These are phyloP conservation scores for Prunus davidiana DNA, from an alignment of 306 rosid genomes.

Conservation along the genomic window DNA sequence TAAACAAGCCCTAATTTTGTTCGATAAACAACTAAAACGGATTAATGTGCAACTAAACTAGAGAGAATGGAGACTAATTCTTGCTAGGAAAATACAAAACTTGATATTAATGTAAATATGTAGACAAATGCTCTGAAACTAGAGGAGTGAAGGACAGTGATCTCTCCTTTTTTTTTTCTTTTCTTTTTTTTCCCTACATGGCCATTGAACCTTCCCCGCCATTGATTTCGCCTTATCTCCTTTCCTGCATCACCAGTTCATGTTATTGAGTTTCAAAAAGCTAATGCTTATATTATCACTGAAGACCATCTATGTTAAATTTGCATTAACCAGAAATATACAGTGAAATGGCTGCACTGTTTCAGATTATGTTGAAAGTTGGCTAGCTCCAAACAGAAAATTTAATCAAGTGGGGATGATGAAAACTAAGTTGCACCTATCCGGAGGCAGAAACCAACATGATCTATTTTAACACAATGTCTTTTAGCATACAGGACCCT, in stretches of 20 bases:
- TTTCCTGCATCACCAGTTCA: constrained; percentile 52
- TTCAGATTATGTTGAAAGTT: background rate
- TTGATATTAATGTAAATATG: constrained; percentile 5
- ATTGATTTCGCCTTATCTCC: constrained; percentile 45
- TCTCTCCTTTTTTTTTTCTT: background rate
- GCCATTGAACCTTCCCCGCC: constrained; percentile 51
- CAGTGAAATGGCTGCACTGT: background rate
- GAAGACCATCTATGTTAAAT: too few species aligned
- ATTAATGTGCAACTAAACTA: constrained; percentile 15
- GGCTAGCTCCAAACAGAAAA: background rate
- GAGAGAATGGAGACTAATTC: constrained; percentile 23
- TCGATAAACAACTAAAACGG: constrained; percentile 14
- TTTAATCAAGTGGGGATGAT: background rate
- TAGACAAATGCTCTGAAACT: constrained; percentile 13
- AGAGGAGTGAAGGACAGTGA: constrained; percentile 14
- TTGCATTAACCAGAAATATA: background rate
- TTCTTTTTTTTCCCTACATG: constrained; percentile 24
- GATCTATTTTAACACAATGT: background rate
- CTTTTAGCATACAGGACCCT: background rate
- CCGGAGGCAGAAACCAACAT: background rate
- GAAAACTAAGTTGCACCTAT: background rate
- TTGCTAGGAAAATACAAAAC: constrained; percentile 14
- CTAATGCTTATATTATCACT: too few species aligned
- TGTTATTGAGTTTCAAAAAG: background rate
- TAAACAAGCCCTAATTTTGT: constrained; percentile 24